Conservation (phyloP, 352 stramenopile species). For the Aphanomyces euteiches region DNA sequence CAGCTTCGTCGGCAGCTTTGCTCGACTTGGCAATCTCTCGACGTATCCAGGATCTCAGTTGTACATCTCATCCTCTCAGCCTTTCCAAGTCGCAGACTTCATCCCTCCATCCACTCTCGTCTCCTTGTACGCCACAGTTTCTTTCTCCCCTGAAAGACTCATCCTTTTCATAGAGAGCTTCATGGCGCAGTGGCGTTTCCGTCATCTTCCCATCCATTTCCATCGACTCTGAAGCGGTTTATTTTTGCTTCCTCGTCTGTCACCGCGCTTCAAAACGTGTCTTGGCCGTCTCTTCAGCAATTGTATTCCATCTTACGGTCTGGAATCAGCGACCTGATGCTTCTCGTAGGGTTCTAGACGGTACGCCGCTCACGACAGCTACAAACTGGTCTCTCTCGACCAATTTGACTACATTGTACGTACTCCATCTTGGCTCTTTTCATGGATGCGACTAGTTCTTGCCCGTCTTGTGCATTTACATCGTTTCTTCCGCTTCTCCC, state of each 20-base stretch:
- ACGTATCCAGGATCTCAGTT: neutral
- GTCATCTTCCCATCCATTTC: neutral
- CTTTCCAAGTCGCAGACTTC: neutral
- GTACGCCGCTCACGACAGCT: neutral
- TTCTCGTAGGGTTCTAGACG: neutral
- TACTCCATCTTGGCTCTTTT: neutral
- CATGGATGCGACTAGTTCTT: neutral
- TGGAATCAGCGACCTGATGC: too few species aligned
- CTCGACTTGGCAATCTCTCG: neutral
- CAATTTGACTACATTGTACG: constrained; percentile 1
- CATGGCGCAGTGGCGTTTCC: neutral
- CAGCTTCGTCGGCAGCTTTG: neutral
- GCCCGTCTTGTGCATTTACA: neutral
- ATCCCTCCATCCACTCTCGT: neutral
- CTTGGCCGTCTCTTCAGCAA: too few species aligned
- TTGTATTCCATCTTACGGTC: too few species aligned
- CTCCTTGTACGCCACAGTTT: neutral
- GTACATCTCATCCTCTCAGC: neutral
- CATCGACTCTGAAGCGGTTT: neutral
- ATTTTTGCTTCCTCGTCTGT: neutral
- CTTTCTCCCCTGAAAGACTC: neutral
- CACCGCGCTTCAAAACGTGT: neutral
- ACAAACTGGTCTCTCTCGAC: neutral
- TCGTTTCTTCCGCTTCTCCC: neutral
- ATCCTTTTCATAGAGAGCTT: neutral